phyloP scores from a whole-genome alignment of 2,329 filamentous ascomycete species.

The Trichoderma koningiopsis region DNA sequence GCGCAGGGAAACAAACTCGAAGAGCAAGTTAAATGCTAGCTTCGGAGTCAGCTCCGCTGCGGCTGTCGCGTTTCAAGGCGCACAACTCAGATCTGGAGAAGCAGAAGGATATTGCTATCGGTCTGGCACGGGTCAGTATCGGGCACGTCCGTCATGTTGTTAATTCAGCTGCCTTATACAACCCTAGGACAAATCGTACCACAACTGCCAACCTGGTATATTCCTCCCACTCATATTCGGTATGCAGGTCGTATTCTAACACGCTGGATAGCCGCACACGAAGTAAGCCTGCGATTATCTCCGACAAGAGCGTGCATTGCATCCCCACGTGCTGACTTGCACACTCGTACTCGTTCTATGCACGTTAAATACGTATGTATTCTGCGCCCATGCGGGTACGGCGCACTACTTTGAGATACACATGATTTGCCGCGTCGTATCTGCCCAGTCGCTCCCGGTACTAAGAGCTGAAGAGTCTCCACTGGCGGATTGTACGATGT shows the following conservation, averaged over 20 bases:
- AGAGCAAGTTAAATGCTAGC: background rate
- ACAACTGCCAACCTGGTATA: background rate
- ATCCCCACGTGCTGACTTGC: constrained; percentile 11
- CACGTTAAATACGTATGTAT: background rate
- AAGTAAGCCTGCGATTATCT: background rate
- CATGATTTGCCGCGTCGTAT: background rate
- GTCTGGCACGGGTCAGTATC: background rate
- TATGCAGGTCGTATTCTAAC: background rate
- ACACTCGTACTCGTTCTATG: background rate
- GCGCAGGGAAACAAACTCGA: background rate
- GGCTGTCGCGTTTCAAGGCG: background rate
- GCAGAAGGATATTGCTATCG: background rate
- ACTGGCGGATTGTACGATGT: background rate
- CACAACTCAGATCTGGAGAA: background rate
- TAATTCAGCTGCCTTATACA: background rate
- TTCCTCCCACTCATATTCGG: background rate
- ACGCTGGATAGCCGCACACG: background rate
- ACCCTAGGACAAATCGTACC: background rate
- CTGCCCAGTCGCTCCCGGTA: background rate
- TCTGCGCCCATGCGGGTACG: background rate
- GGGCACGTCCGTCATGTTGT: background rate
- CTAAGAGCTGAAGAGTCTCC: background rate
- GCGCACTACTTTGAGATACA: background rate
- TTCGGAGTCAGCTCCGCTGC: background rate
- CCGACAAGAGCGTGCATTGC: constrained; percentile 2